A percentile compares a stretch with the other conserved stretches of the same genome.
phyloP scores from a whole-genome alignment of 768 basidiomycete species.

The Aureoboletus auriporus region DNA sequence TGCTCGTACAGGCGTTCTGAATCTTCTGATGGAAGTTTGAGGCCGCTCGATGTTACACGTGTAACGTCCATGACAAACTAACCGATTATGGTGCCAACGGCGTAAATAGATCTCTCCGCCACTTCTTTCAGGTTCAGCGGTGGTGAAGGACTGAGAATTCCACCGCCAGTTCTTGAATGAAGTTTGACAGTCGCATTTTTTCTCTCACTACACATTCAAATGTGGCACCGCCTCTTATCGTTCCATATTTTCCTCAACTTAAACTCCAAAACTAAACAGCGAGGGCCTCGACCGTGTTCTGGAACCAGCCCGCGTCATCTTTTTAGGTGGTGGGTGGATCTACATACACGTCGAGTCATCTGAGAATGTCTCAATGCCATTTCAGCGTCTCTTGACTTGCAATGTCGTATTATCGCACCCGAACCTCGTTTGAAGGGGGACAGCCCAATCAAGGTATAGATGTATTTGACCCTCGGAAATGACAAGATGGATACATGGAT shows the following conservation, averaged over 20 bases:
- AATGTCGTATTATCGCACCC: no score
- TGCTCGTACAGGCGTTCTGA: neutral
- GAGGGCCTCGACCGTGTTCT: neutral
- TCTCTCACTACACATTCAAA: conserved; percentile 5
- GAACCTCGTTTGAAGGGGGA: no score
- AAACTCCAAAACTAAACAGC: conserved; percentile 4
- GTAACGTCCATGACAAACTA: conserved; percentile 18
- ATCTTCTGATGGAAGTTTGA: neutral
- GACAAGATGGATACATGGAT: no score
- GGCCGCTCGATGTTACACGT: conserved; percentile 27
- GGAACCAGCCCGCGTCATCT: neutral
- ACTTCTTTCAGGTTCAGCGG: neutral
- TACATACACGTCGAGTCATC: no score
- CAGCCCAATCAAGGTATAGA: no score
- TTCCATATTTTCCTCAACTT: conserved; percentile 5
- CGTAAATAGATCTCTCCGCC: neutral
- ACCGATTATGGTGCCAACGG: conserved; percentile 1
- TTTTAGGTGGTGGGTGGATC: neutral
- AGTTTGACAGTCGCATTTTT: neutral
- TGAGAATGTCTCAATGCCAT: no score
- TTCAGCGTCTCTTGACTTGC: no score
- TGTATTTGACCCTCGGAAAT: no score
- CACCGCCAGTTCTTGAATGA: no score
- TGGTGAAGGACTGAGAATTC: no score
- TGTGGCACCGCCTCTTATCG: conserved; percentile 4